Conservation (phyloP, 768 basidiomycete genomes). For the Mycena capillaripes region DNA sequence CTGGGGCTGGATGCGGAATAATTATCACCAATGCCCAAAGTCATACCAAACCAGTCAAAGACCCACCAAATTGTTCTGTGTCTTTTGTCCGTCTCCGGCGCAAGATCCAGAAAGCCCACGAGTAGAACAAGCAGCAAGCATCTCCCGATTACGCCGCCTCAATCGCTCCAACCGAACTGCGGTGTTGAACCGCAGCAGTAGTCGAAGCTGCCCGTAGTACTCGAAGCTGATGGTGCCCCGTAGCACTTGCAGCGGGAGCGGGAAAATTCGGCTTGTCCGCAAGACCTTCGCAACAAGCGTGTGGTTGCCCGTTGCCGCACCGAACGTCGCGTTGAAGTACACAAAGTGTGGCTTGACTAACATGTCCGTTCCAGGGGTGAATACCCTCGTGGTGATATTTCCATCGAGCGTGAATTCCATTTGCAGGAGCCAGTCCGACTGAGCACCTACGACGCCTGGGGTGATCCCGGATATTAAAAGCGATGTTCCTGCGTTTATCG, state of each 20-base stretch:
- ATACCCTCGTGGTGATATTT: background rate
- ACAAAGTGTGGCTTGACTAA: background rate
- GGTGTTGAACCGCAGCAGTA: background rate
- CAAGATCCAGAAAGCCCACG: too few species aligned
- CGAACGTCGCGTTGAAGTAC: background rate
- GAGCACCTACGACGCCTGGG: background rate
- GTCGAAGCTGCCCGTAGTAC: too few species aligned
- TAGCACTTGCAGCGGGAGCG: too few species aligned
- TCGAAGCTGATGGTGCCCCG: too few species aligned
- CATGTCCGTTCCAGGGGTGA: background rate
- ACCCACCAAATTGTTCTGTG: too few species aligned
- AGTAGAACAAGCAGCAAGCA: too few species aligned
- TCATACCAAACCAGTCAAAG: background rate
- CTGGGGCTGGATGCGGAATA: background rate
- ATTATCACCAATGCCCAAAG: background rate
- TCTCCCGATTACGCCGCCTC: too few species aligned
- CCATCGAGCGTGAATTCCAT: constrained; percentile 5
- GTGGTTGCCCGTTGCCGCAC: background rate
- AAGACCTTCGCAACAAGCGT: background rate
- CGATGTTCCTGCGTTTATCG: background rate
- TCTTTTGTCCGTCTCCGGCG: too few species aligned
- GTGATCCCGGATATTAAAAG: background rate
- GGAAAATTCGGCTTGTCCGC: background rate
- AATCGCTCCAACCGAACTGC: background rate
- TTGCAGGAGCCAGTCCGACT: background rate